A percentile compares a stretch with the other conserved stretches of the same genome.
Evolutionary conservation across 2,329 filamentous ascomycete species (phyloP).

Genomic region (Septoria petroselini): DNA sequence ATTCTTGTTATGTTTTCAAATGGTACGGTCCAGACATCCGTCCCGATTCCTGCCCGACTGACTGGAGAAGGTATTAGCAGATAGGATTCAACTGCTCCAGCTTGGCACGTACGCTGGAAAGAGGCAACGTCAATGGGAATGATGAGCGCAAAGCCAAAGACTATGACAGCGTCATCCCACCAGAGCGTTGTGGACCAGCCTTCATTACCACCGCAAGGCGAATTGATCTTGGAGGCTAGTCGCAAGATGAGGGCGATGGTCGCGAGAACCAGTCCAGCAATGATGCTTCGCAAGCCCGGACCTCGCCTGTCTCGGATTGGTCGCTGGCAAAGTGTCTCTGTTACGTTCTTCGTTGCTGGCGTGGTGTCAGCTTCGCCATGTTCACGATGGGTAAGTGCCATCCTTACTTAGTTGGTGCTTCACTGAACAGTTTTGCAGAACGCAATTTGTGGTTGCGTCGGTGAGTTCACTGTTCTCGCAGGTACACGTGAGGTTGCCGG

Average conservation of each 20-base stretch:
- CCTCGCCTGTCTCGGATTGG: slow-evolving; percentile 18
- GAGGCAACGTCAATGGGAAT: slow-evolving; percentile 11
- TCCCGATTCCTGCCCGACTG: slow-evolving; percentile 24
- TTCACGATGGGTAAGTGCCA: not conserved
- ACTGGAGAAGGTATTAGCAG: too few relatives aligned
- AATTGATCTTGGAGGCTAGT: slow-evolving; percentile 19
- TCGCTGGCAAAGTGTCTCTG: slow-evolving; percentile 20
- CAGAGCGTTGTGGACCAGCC: slow-evolving; percentile 16
- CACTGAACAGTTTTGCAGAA: slow-evolving; percentile 13
- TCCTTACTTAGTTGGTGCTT: slow-evolving; percentile 19
- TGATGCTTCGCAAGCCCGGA: slow-evolving; percentile 10
- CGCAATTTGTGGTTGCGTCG: slow-evolving; percentile 10
- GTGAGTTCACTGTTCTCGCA: slow-evolving; percentile 18
- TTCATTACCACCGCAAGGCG: slow-evolving; percentile 2
- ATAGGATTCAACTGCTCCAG: too few relatives aligned
- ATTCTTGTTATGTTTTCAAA: slow-evolving; percentile 17
- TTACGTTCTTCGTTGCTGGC: slow-evolving; percentile 21
- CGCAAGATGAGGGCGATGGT: slow-evolving; percentile 17
- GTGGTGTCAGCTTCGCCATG: not conserved
- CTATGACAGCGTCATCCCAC: slow-evolving; percentile 25
- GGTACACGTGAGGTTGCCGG: slow-evolving; percentile 24
- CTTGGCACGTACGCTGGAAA: slow-evolving; percentile 1
- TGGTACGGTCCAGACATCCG: slow-evolving; percentile 22
- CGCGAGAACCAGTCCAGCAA: slow-evolving; percentile 17
- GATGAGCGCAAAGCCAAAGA: slow-evolving; percentile 17